Base-by-base conservation (phyloP, 2,329 filamentous ascomycete species). In the Emmonsiellopsis sp. region DNA sequence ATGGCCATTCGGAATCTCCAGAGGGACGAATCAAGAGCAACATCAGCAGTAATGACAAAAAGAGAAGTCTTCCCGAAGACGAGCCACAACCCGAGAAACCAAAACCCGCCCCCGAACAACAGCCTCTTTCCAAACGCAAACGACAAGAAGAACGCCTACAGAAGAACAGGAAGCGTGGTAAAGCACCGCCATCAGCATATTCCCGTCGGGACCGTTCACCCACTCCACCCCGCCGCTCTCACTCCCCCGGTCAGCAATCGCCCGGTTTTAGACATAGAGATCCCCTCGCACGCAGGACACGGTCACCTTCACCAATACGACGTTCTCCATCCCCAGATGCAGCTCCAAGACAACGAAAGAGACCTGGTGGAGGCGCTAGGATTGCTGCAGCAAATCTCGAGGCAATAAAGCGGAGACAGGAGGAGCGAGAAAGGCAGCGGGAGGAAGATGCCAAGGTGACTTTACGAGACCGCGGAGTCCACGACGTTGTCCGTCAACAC, bases 401-500 rank as follows among this genome's bases (percentile, higher is more conserved):
- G 58, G 69, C 66, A 16, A 58, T 72, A 50, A 70, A 69, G 50
- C 72, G 66, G 52, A 65, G 67, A 60, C 73, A 70, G 59, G 72
- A 73, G 57, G 72, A 73, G 54, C 66, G 71, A 30, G 73, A 75
- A 50, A 69, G 72, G 31, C 69, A 70, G 41, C 63, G 66, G 54
- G 63, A 67, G 55, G 66, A 68, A 51, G 70, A 73, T 45, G 68
- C 68, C 1, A 62, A 69, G 57, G 64, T 61, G 26, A 61, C 54
- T 35, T 63, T 67, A 11, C 65, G 65, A 35, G 71, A 72, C 31
- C 73, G 84, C 49, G 84, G 84, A 43, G 83, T 89, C 42, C 84
- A 91, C 62, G 89, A 97, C 64, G 85, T 95, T 7, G 93, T 97
- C 48, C 83, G 85, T 50, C 85, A 95, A 60, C 92, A 96, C 71